Evolutionary conservation across 2,329 filamentous ascomycete genomes (phyloP).

Genomic region (Alternaria tenuissima): DNA sequence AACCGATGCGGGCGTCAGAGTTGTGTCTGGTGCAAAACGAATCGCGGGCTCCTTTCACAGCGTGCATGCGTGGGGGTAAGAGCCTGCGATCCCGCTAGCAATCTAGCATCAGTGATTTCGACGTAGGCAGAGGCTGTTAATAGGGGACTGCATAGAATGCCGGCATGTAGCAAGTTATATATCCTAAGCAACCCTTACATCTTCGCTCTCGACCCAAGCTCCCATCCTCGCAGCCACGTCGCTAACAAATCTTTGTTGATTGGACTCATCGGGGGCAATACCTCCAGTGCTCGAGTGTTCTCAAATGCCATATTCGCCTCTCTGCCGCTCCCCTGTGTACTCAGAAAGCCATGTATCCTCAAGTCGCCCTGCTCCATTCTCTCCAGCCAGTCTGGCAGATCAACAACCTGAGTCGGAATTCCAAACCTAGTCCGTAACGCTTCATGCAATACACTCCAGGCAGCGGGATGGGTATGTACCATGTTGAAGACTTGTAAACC

Average conservation of each 20-base stretch:
- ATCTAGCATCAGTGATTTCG: neutral
- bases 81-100: neutral
- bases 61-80: neutral
- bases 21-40: neutral
- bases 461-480: constrained; percentile 12
- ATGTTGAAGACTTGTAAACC: constrained; percentile 18
- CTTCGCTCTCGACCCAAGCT: constrained; percentile 1
- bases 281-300: neutral
- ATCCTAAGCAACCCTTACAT: neutral
- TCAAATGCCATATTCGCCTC: constrained; percentile 8
- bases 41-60: neutral
- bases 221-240: constrained; percentile 14
- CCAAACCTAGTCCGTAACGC: constrained; percentile 2
- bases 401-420: neutral
- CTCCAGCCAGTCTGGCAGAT: constrained; percentile 19
- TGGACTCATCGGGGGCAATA: neutral
- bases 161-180: neutral
- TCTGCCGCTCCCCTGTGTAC: constrained; percentile 10
- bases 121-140: neutral
- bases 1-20: neutral
- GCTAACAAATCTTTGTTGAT: constrained; percentile 12
- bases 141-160: neutral
- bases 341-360: constrained; percentile 15
- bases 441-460: constrained; percentile 12
- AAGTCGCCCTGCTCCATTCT: constrained; percentile 5